phyloP scores from a whole-genome alignment of 768 basidiomycete genomes.

The Amanita pseudoporphyria region DNA sequence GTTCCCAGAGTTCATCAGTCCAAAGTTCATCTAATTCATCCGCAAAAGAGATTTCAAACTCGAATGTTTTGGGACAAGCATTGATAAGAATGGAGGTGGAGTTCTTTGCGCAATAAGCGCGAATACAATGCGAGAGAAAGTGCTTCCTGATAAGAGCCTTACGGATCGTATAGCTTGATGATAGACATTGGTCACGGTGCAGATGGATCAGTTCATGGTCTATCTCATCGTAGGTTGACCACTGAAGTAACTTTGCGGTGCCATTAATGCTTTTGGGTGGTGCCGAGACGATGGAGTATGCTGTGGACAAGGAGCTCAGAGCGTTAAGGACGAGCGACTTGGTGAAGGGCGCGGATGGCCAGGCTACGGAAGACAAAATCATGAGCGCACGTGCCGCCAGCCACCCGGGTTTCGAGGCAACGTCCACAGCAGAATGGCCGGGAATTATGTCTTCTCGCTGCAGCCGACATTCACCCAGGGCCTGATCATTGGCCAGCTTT shows the following conservation, averaged over 20 bases:
- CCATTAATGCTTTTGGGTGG: slow-evolving; percentile 8
- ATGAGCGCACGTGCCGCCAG: slow-evolving; percentile 12
- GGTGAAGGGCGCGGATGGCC: slow-evolving; percentile 43
- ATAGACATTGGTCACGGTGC: slow-evolving; percentile 40
- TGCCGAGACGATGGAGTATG: slow-evolving; percentile 14
- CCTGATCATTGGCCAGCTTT: slow-evolving; percentile 84
- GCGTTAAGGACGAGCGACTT: slow-evolving; percentile 34
- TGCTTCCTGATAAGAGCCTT: slow-evolving; percentile 95
- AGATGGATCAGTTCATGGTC: slow-evolving; percentile 64
- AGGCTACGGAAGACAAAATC: slow-evolving; percentile 25
- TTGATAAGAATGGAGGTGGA: slow-evolving; percentile 42
- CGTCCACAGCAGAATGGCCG: slow-evolving; percentile 23
- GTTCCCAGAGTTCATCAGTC: slow-evolving; percentile 88
- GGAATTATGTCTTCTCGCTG: slow-evolving; percentile 59
- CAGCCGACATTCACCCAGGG: slow-evolving; percentile 95
- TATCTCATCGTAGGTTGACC: slow-evolving; percentile 85
- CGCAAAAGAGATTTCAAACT: slow-evolving; percentile 77
- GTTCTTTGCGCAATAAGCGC: slow-evolving; percentile 65
- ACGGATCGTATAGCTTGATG: slow-evolving; percentile 82
- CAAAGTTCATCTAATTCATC: slow-evolving; percentile 95
- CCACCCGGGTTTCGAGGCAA: not conserved
- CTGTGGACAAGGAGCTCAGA: slow-evolving; percentile 18
- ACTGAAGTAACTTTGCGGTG: slow-evolving; percentile 42
- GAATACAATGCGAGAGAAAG: slow-evolving; percentile 70
- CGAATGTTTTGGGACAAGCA: slow-evolving; percentile 68